Evolutionary conservation across 202 grass and related monocot species (phyloP), one percentile per base, ranked within the genome.

Genomic region (Musa balbisiana): DNA sequence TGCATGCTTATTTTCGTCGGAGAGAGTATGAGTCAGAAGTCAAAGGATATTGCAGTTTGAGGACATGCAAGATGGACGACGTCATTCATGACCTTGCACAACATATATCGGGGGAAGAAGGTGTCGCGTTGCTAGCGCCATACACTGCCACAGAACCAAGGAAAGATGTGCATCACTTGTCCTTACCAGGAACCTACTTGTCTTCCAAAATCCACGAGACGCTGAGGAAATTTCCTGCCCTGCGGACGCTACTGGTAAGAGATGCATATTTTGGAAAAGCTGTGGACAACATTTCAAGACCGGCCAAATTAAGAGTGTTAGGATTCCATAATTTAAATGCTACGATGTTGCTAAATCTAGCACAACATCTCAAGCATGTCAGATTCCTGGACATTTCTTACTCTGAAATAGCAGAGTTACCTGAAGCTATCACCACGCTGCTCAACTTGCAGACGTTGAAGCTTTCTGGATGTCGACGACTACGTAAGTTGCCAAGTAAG

Each of bases 1-100:
- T 11, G 76, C 76, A 67, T 77, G 89, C 11, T 86, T 74, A 11
- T 91, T 91, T 58, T 49, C 88, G 16, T 10, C 10, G 25, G 56
- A 62, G 67, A 26, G 13, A 23, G 22, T 11, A 0, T 1, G 1
- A 0, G 2, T 80, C 1, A 8, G n/a, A 60, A 19, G n/a, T 60
- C 26, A 0, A 27, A 27, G 56, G 6, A 60, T 60, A 13, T 60
- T 19, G 14, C 56, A 13, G 16, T 15, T 3, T 60, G n/a, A 60
- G 9, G 51, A 60, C 16, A 55, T 89, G 81, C 54, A 80, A 73
- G 65, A 75, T 92, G 81, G 79, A 92, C 55, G 79, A 85, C 49
- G 72, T 86, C 1, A 81, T 92, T 84, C 84, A 87, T 67, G 90
- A 80, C 53, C 68, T 87, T 2, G 81, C 74, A 25, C 20, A 11